phyloP scores from a whole-genome alignment of 163 green algal species.

The Scenedesmus sp. region DNA sequence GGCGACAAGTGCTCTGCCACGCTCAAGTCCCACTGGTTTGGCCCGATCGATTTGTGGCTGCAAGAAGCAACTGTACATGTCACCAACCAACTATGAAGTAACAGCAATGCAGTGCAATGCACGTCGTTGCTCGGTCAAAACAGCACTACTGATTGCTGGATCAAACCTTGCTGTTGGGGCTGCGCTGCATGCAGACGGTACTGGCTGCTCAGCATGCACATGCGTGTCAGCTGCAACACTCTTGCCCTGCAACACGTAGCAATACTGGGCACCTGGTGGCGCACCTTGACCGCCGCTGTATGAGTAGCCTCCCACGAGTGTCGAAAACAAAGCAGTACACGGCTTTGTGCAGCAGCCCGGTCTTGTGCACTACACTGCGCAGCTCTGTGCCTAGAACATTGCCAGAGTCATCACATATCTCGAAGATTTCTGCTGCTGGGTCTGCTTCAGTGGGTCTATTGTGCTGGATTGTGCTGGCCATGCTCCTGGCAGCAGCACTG shows the following conservation, averaged over 20 bases:
- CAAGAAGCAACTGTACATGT: not conserved
- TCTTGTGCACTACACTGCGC: constrained; percentile 65
- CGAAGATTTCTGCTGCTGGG: constrained; percentile 76
- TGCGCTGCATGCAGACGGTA: not conserved
- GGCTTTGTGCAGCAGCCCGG: constrained; percentile 78
- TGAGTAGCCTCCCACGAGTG: constrained; percentile 63
- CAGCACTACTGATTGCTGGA: no score
- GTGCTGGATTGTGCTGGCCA: not conserved
- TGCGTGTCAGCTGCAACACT: not conserved
- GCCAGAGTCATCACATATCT: constrained; percentile 73
- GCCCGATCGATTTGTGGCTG: constrained; percentile 75
- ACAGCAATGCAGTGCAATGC: not conserved
- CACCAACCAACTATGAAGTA: not conserved
- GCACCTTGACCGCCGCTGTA: constrained; percentile 68
- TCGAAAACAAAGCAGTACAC: constrained; percentile 82
- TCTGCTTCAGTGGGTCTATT: constrained; percentile 38
- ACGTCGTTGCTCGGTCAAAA: not conserved
- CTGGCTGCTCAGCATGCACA: not conserved
- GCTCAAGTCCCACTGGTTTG: constrained; percentile 80
- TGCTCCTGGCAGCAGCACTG: constrained; percentile 6
- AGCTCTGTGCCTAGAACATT: constrained; percentile 61
- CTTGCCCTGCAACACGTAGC: not conserved
- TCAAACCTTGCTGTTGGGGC: not conserved
- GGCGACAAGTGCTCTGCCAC: constrained; percentile 82
- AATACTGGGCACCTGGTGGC: no score